Base-by-base conservation (phyloP, 768 basidiomycete species). In the Agaricus sinodeliciosus region DNA sequence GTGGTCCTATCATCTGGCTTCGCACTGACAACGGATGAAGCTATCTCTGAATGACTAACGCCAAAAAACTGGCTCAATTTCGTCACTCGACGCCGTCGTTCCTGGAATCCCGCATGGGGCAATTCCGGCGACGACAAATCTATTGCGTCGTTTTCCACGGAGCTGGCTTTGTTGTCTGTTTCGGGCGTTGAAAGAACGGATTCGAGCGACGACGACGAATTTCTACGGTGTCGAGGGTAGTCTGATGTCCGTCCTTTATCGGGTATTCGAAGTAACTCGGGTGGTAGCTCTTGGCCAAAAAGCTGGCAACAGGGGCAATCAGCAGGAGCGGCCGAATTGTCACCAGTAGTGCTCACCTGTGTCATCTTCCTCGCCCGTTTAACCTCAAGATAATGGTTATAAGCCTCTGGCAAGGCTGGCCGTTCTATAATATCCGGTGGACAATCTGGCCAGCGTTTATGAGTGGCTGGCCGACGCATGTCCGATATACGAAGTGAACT, bases 31-130 rank as follows among this genome's bases (percentile, higher is more conserved):
- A 64, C 43, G 2, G 66, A 63, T 22, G 62, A 56, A 3, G 69
- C 63, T 26, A 82, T 66, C 57, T 78, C 75, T 49, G 73, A 65
- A 57, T 73, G 74, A 25, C 65, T 69, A 28, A 81, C 79, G 12
- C 80, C 80, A 61, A 82, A 82, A 65, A 83, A 81, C 41, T 73
- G 74, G 22, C 77, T 69, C 39, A 83, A 64, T 62, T 82, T 83
- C 52, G 72, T 74, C n/a, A 73, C 73, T 27, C 78, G 74, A 7
- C 72, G 62, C n/a, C 74, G 66, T 35, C 48, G 47, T 7, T 61
- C 57, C 40, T 54, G 52, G 8, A 54, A 54, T 3, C 47, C 43
- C n/a, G 27, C 37, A 19, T 28, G 40, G 34, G 39, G 45, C 16
- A 43, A 16, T 16, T 25, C 39, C 35, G 34, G 41, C 12, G 42